Conservation (phyloP, 192 early-diverging fungal species). For the Funneliformis mosseae region DNA sequence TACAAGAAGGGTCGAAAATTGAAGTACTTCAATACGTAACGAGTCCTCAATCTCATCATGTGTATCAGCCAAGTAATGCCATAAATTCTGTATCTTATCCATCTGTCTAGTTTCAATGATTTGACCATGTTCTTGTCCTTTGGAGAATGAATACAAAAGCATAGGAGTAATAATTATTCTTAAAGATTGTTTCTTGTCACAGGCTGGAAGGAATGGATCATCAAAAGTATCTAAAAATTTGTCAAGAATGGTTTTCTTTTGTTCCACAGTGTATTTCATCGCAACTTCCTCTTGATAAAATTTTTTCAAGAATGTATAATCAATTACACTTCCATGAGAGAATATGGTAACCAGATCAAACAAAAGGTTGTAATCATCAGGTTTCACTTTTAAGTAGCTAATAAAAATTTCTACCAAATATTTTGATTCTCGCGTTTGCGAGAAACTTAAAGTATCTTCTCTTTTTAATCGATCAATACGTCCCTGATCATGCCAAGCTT, state of each 20-base stretch:
- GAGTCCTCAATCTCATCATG: conserved; percentile 66
- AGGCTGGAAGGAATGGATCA: conserved; percentile 56
- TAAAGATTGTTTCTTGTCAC: conserved; percentile 72
- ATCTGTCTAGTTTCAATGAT: conserved; percentile 67
- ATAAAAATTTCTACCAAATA: conserved; percentile 77
- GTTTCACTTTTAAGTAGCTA: conserved; percentile 59
- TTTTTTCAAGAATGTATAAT: conserved; percentile 60
- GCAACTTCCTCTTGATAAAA: conserved; percentile 75
- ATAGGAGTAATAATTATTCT: conserved; percentile 87
- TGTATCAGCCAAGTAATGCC: conserved; percentile 59
- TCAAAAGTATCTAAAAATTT: conserved; percentile 77
- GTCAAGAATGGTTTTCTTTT: conserved; percentile 72
- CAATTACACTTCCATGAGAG: conserved; percentile 66
- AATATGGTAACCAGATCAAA: conserved; percentile 78
- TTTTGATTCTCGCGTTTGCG: conserved; percentile 54
- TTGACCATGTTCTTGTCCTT: conserved; percentile 49
- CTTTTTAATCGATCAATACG: conserved; percentile 52
- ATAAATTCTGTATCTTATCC: conserved; percentile 54
- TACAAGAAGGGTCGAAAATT: conserved; percentile 86
- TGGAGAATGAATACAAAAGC: conserved; percentile 68
- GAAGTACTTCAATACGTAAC: conserved; percentile 84
- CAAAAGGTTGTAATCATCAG: conserved; percentile 66
- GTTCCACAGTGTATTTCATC: conserved; percentile 50
- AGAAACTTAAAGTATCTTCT: conserved; percentile 47
- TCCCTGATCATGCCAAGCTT: conserved; percentile 48